A percentile compares a stretch with the other conserved stretches of the same genome.
Evolutionary conservation across 495 filamentous ascomycete genomes (phyloP).

Genomic region (Cladorrhinum samala): DNA sequence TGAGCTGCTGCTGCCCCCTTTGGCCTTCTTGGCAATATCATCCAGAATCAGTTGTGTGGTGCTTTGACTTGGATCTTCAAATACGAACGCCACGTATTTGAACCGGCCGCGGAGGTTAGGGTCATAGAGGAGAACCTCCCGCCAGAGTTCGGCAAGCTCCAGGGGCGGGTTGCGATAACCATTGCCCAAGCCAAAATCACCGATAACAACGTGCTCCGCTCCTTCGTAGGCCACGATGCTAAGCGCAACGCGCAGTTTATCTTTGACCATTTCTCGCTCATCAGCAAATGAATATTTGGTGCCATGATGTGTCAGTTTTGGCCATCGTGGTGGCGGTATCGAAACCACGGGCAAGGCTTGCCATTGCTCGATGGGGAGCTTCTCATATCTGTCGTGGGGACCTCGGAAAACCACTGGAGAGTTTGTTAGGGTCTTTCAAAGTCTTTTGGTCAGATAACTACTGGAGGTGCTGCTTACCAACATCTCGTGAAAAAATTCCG

Average conservation of each 20-base stretch:
- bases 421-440: background rate
- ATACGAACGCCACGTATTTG: slow-evolving; percentile 62
- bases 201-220: slow-evolving; percentile 56
- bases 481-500: slow-evolving; percentile 59
- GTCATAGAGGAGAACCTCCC: slow-evolving; percentile 57
- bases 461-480: slow-evolving; percentile 44
- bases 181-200: slow-evolving; percentile 65
- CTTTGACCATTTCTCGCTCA: slow-evolving; percentile 61
- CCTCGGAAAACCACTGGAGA: slow-evolving; percentile 41
- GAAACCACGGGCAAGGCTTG: slow-evolving; percentile 59
- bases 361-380: slow-evolving; percentile 40
- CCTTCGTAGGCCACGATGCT: slow-evolving; percentile 57
- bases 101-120: slow-evolving; percentile 63
- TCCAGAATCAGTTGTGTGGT: slow-evolving; percentile 41
- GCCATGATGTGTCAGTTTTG: slow-evolving; percentile 61
- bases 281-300: slow-evolving; percentile 60
- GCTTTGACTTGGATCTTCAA: slow-evolving; percentile 47
- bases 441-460: background rate
- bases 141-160: slow-evolving; percentile 65
- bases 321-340: slow-evolving; percentile 61
- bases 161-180: slow-evolving; percentile 61
- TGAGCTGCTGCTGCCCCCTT: slow-evolving; percentile 21
- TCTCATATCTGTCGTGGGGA: slow-evolving; percentile 42
- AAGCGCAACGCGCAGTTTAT: slow-evolving; percentile 64
- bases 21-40: slow-evolving; percentile 43